Evolutionary conservation across 108 stramenopile species (phyloP), one percentile per base, ranked within the genome.

Genomic region (Pseudonitzschia multistriata): DNA sequence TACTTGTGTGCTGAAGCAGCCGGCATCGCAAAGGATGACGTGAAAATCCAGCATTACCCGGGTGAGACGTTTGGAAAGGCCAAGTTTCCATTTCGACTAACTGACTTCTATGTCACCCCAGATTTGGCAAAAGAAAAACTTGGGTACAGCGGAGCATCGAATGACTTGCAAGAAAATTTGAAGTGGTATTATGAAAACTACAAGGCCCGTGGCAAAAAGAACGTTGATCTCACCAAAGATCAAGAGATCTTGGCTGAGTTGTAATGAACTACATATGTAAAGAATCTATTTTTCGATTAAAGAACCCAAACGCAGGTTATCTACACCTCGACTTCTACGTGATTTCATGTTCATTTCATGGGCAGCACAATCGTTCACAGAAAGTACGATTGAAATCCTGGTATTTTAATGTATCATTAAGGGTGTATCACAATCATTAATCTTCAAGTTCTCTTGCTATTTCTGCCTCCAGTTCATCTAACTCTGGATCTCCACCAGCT

Each of bases 401-500:
- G n/a, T n/a, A n/a, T n/a, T n/a, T n/a, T n/a, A n/a, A n/a, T n/a
- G n/a, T n/a, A n/a, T n/a, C n/a, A n/a, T n/a, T n/a, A n/a, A n/a
- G n/a, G n/a, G n/a, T n/a, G n/a, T n/a, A n/a, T n/a, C n/a, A n/a
- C n/a, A n/a, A n/a, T 42, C 2, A 52, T 60, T 66, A 93, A 77
- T 88, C 90, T 67, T 81, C 90, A 39, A 94, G 71, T 31, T 88
- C 93, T 36, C 83, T 79, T 36, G 87, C 86, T 76, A 94, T 94
- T 66, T 94, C 93, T 17, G 93, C 93, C 62, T 94, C 93, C 48
- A 94, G 74, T 49, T 91, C 90, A 74, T 92, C 93, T 39, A 90
- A 53, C 48, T 76, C 84, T 37, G 64, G 78, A 49, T 78, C 79
- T 21, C 37, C 70, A 19, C 75, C 78, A 62, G 67, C 76, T 54